Base-by-base conservation (phyloP, 1,284 basidiomycete species). In the Leccinum subfulvum region DNA sequence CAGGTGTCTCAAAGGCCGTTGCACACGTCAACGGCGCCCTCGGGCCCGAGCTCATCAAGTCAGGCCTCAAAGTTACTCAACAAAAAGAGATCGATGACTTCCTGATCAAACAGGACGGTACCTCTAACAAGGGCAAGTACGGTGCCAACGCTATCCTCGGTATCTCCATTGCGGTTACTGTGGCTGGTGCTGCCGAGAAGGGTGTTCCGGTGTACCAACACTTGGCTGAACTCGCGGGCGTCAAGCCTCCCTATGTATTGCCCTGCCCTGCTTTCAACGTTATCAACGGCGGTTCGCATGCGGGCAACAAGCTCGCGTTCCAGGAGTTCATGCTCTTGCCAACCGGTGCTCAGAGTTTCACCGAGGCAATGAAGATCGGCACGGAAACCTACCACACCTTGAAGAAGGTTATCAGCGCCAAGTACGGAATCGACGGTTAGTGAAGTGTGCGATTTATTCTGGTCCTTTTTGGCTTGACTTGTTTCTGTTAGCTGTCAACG, bases 281-380 rank as follows among this genome's bases (percentile, higher is more conserved):
- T 75, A 99, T 99, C 86, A 99, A 99, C 82, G 97, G 97, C 80
- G 97, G 97, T 69, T 98, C 95, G 68, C 97, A 99, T 79, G 97
- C 97, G 64, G 97, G 97, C 64, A 99, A 99, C 88, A 95, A 96
- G 79, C 92, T 99, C 68, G 95, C 97, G 62, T 96, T 98, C 93
- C 95, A 98, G 83, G 97, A 99, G 82, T 99, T 99, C 85, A 99
- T 99, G 97, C 87, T 99, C 71, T 86, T 98, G 68, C 97, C 97
- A 69, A 97, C 95, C 65, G 97, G 95, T 65, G 95, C 95, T 60
- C 74, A 82, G 60, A 87, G 85, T 67, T 99, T 99, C 86, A 90
- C 93, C 60, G 96, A 99, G 84, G 94, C 97, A 65, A 90, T 99
- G 89, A 96, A 97, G 84, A 95, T 98, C 71, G 97, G 97, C 68